Base-by-base conservation (phyloP, 768 basidiomycete genomes). In the Lactarius psammicola region DNA sequence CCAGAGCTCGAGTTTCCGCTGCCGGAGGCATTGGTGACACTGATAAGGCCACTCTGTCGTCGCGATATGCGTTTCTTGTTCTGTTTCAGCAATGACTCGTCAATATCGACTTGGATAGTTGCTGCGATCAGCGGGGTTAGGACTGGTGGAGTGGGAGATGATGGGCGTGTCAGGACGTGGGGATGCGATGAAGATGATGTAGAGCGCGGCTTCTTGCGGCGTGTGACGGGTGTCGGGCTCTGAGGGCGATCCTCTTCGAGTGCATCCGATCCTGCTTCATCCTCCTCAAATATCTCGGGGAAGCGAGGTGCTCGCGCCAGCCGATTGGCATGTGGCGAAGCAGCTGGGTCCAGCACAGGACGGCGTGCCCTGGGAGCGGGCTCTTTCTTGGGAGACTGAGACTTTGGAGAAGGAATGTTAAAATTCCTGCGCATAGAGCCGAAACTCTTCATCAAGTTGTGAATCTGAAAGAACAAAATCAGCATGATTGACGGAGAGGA, bases 271-370 rank as follows among this genome's bases (percentile, higher is more conserved):
- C 74, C 73, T 20, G 80, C 79, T 72, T 90, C 89, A 1, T 88
- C 87, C 54, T 89, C 89, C 71, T 90, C 88, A 34, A 77, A 71
- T 60, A 90, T 89, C 18, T 83, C 86, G 0, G 88, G 88, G 42
- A 90, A 73, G 60, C 82, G 87, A 10, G 87, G 89, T 46, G 84
- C 77, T 58, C 85, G 83, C n/a, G 87, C 82, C 62, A 89, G 79
- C 46, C 87, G 84, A 68, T 80, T 80, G 30, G 78, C 75, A 62
- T 81, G 81, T 1, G 84, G 84, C 18, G 83, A 82, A 62, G 78
- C 64, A 60, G 78, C 78, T 13, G 76, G 76, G 70, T 80, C 78
- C 44, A 75, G 71, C 26, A 76, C 71, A 31, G 82, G 83, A 63
- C 82, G 83, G 66, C 81, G 82, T 53, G 75, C 82, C 40, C 56